phyloP scores from a whole-genome alignment of 148 eudicot species.

The Rhododendron ferrugineum region DNA sequence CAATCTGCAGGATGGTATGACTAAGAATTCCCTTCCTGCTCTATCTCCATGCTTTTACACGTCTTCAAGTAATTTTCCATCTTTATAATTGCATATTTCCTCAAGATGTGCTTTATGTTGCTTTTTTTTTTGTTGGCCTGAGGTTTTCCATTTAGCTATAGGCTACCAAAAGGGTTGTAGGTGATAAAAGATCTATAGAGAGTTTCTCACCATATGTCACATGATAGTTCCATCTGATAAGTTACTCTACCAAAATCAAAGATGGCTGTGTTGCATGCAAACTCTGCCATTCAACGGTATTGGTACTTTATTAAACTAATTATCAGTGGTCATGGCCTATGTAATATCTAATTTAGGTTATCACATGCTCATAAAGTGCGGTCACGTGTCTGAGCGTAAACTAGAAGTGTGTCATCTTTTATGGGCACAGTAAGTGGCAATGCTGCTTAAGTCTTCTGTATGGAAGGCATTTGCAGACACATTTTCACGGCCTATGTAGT shows the following conservation, averaged over 20 bases:
- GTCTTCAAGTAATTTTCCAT: background rate
- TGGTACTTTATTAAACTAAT: background rate
- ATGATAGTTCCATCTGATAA: background rate
- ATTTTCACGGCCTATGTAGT: background rate
- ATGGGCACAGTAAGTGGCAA: background rate
- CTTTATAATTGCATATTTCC: background rate
- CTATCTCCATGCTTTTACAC: background rate
- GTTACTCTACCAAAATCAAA: background rate
- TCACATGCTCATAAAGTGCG: background rate
- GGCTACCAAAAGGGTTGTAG: background rate
- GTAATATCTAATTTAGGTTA: background rate
- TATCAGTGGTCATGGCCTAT: background rate
- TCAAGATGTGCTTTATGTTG: background rate
- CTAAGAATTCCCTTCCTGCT: background rate
- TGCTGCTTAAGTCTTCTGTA: background rate
- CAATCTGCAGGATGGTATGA: slow-evolving; percentile 25
- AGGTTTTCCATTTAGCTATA: background rate
- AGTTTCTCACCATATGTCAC: background rate
- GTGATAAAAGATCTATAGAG: background rate
- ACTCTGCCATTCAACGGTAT: background rate
- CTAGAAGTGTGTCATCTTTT: background rate
- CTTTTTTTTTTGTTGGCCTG: background rate
- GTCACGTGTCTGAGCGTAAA: background rate
- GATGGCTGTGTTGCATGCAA: background rate
- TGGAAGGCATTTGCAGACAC: background rate